phyloP scores from a whole-genome alignment of 192 early-diverging fungal species.

The Phlyctochytrium planicorne region DNA sequence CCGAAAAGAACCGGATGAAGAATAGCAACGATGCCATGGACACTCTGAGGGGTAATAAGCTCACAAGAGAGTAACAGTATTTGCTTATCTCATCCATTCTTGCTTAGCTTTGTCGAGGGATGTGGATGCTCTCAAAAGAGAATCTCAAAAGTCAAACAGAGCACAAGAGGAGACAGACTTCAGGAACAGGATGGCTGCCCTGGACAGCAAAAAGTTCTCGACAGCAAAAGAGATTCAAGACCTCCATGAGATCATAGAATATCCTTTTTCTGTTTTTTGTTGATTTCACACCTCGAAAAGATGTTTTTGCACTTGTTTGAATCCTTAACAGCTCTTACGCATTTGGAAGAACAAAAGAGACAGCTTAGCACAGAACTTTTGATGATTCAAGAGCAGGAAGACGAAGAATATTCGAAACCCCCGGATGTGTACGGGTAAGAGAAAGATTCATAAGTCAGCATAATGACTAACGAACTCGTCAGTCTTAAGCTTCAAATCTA shows the following conservation, averaged over 20 bases:
- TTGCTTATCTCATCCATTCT: background rate
- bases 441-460: background rate
- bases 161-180: background rate
- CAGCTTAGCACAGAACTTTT: background rate
- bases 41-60: background rate
- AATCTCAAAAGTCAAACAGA: background rate
- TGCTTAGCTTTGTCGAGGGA: background rate
- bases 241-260: background rate
- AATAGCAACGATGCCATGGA: background rate
- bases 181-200: background rate
- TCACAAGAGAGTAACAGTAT: background rate
- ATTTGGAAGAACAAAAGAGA: background rate
- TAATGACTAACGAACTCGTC: background rate
- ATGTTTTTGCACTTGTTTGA: background rate
- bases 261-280: background rate
- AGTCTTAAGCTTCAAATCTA: background rate
- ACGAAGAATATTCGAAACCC: background rate
- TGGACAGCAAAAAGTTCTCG: background rate
- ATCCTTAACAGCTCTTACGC: background rate
- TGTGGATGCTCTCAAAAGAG: background rate
- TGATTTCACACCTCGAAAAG: too few species aligned
- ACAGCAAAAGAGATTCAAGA: background rate
- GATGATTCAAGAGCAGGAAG: background rate
- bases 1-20: background rate
- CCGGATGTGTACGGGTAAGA: too few species aligned